Conservation (phyloP, 2,329 filamentous ascomycete species). For the Zelopaecilomyces penicillatus region DNA sequence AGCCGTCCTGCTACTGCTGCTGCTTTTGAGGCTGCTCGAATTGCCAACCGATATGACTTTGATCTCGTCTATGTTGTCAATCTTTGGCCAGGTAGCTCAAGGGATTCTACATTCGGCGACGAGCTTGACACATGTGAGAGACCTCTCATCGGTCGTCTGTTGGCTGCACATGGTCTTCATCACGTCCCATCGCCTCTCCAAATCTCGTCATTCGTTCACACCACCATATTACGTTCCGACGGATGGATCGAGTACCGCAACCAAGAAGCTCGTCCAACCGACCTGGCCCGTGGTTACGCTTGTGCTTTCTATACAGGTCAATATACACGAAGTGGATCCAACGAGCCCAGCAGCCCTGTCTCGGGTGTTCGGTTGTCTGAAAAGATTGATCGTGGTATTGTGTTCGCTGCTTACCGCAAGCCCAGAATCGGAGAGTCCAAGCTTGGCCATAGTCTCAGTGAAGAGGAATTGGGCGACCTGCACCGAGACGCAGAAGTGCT, state of each 20-base stretch:
- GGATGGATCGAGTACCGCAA: conserved; percentile 47
- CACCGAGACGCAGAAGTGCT: conserved; percentile 43
- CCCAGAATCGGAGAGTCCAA: conserved; percentile 30
- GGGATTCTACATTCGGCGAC: conserved; percentile 6
- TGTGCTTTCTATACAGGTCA: conserved; percentile 43
- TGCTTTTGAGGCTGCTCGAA: conserved; percentile 46
- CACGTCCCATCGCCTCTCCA: conserved; percentile 43
- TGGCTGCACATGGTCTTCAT: conserved; percentile 47
- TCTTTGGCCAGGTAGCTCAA: conserved; percentile 39
- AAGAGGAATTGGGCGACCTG: conserved; percentile 37
- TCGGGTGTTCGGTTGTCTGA: conserved; percentile 15
- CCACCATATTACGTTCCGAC: conserved; percentile 38
- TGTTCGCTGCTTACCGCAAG: conserved; percentile 48
- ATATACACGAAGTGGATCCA: conserved; percentile 20
- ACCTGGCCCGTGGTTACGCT: conserved; percentile 44
- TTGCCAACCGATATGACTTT: conserved; percentile 48
- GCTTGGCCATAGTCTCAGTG: conserved; percentile 24
- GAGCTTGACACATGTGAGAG: conserved; percentile 10
- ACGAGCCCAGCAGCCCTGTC: conserved; percentile 17
- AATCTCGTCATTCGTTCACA: conserved; percentile 41
- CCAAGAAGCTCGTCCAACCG: conserved; percentile 30
- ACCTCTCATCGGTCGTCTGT: conserved; percentile 39
- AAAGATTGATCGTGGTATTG: conserved; percentile 41
- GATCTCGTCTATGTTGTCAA: conserved; percentile 52
- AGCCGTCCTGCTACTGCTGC: conserved; percentile 38